Base-by-base conservation (phyloP, 306 rosid genomes). In the Ormosia emarginata region DNA sequence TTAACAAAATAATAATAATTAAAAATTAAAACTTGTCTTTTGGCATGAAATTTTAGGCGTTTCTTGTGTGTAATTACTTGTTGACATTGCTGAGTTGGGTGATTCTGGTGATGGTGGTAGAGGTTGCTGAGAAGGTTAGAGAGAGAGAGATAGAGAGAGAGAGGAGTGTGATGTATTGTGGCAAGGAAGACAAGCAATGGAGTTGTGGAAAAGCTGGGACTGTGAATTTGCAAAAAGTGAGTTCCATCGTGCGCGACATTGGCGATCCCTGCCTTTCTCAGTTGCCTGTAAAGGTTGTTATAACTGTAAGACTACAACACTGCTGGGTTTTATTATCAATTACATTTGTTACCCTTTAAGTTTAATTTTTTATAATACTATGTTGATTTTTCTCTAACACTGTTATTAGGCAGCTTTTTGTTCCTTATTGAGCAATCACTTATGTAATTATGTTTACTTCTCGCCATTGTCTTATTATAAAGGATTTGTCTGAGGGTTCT, bases 221-320 rank as follows among this genome's bases (percentile, higher is more conserved):
- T 32, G 87, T 88, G 70, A 90, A 88, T 90, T 82, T 90, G 46
- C 87, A 85, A 52, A 90, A 81, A 84, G 83, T 93, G 79, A 85
- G 93, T 85, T 92, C 93, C 56, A 86, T 92, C 29, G 87, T 90
- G 34, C 94, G 97, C 17, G 91, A 89, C 76, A 90, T 92, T 84
- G 88, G 95, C 71, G 93, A 94, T 77, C 97, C 97, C 0, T 94
- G 96, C 90, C 91, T 92, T 67, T 89, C 93, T 66, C 94, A 89
- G 29, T 87, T 90, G 59, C 91, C 91, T 79, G 83, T 86, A 84
- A 90, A 89, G 95, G 97, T 89, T 90, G 89, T 87, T 86, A 44
- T 88, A 17, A 78, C 88, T 82, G 93, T 91, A 86, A 90, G 90
- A 84, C 67, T 85, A 72, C 50, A 29, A 64, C 71, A 49, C 67